These are phyloP conservation scores for Exutisphaerella laricina DNA, from an alignment of 2,329 filamentous ascomycete genomes.

Conservation along the genomic window DNA sequence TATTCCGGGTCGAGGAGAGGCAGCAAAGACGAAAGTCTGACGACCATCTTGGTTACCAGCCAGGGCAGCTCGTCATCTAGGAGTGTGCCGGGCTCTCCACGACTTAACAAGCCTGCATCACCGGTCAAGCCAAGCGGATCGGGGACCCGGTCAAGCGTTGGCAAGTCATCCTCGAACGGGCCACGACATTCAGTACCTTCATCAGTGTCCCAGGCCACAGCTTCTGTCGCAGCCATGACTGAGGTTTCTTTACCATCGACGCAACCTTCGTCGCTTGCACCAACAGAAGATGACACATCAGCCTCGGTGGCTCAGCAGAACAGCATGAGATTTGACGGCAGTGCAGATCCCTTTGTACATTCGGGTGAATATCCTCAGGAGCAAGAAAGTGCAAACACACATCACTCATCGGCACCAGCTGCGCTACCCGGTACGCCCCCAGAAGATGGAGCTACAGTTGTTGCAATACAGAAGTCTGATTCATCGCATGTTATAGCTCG, in stretches of 20 bases:
- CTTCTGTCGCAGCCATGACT: conserved; percentile 29
- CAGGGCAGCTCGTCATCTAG: conserved; percentile 25
- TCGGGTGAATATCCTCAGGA: conserved; percentile 23
- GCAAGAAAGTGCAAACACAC: conserved; percentile 20
- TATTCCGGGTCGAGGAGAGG: conserved; percentile 30
- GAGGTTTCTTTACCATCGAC: conserved; percentile 30
- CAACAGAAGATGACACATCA: conserved; percentile 25
- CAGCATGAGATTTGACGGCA: conserved; percentile 7
- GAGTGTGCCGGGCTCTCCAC: conserved; percentile 21
- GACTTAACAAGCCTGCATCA: conserved; percentile 17
- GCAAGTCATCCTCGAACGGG: conserved; percentile 7
- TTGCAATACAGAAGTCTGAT: conserved; percentile 16
- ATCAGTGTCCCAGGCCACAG: conserved; percentile 31
- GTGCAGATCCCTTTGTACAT: conserved; percentile 21
- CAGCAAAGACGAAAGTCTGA: conserved; percentile 34
- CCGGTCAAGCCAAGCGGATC: conserved; percentile 9
- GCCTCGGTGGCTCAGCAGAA: conserved; percentile 7
- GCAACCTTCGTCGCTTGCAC: conserved; percentile 31
- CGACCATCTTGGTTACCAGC: conserved; percentile 33
- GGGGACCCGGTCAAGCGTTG: conserved; percentile 12
- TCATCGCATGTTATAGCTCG: conserved; percentile 22
- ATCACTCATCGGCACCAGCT: conserved; percentile 21
- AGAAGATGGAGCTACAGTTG: conserved; percentile 8
- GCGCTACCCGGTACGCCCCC: conserved; percentile 20
- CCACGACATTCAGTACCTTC: conserved; percentile 28